Conservation (phyloP, 1,284 basidiomycete genomes). For the Irpex sp. region DNA sequence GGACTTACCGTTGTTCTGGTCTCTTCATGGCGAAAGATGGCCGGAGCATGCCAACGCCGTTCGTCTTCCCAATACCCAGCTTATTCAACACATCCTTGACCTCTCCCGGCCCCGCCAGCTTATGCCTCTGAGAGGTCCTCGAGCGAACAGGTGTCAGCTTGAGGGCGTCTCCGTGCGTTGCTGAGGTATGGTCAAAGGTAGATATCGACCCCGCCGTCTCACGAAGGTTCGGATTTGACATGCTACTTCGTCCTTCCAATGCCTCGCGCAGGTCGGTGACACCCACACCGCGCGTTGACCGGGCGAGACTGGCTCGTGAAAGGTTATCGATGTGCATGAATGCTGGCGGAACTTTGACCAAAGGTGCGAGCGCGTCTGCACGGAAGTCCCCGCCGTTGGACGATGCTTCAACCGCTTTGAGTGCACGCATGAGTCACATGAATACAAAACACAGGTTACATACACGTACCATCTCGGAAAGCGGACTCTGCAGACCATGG, state of each 20-base stretch:
- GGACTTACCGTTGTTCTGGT: constrained; percentile 31
- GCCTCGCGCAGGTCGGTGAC: constrained; percentile 84
- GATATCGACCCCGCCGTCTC: constrained; percentile 58
- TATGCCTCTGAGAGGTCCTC: constrained; percentile 46
- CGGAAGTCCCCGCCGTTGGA: constrained; percentile 53
- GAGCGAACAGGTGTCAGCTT: constrained; percentile 41
- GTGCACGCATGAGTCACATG: not conserved
- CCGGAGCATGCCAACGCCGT: constrained; percentile 53
- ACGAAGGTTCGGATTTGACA: constrained; percentile 67
- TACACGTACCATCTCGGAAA: constrained; percentile 63
- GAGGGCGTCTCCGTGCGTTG: constrained; percentile 39
- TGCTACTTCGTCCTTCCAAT: constrained; percentile 72
- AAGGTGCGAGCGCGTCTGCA: constrained; percentile 56
- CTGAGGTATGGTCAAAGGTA: constrained; percentile 63
- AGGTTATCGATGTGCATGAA: constrained; percentile 87
- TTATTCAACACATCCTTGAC: constrained; percentile 73
- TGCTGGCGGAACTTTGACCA: constrained; percentile 74
- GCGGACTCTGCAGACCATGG: constrained; percentile 77
- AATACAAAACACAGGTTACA: not conserved
- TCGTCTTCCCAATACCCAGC: constrained; percentile 70
- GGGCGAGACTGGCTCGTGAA: constrained; percentile 73
- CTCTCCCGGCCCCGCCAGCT: constrained; percentile 55
- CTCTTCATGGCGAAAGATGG: constrained; percentile 57
- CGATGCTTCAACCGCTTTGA: constrained; percentile 53
- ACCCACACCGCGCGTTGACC: constrained; percentile 72